Evolutionary conservation across 1,139 yeast species (phyloP).

Genomic region (Pichia sorboxylosa): DNA sequence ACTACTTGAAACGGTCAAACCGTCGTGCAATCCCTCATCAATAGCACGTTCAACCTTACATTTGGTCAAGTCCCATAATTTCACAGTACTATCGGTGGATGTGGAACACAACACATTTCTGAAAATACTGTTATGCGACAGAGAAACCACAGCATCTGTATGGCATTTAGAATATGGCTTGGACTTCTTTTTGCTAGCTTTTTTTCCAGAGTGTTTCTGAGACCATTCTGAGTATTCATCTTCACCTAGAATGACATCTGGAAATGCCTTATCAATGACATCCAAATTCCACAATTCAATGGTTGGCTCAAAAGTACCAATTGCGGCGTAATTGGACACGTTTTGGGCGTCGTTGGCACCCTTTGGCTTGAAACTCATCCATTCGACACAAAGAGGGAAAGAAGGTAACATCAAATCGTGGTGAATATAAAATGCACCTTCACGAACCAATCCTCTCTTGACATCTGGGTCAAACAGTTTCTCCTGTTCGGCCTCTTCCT

Average conservation of each 20-base stretch:
- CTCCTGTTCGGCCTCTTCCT: conserved; percentile 42
- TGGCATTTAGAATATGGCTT: conserved; percentile 48
- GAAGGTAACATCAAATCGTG: conserved; percentile 96
- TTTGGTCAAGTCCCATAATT: conserved; percentile 81
- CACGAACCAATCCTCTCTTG: conserved; percentile 60
- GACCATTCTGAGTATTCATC: conserved; percentile 25
- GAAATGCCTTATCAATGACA: conserved; percentile 86
- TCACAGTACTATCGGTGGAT: conserved; percentile 89
- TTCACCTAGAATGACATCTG: conserved; percentile 85
- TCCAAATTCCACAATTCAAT: conserved; percentile 96
- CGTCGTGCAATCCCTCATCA: conserved; percentile 38
- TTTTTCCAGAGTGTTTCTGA: conserved; percentile 17
- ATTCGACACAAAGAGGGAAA: conserved; percentile 92
- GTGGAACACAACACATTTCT: conserved; percentile 86
- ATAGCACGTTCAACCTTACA: conserved; percentile 68
- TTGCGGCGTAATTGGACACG: conserved; percentile 84
- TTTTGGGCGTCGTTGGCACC: conserved; percentile 30
- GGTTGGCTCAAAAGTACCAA: conserved; percentile 95
- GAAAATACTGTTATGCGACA: conserved; percentile 71
- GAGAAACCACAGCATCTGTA: conserved; percentile 84
- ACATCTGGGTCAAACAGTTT: conserved; percentile 55
- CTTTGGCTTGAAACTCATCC: conserved; percentile 71
- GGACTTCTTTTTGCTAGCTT: conserved; percentile 25
- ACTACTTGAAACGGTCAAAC: conserved; percentile 73
- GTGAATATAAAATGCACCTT: conserved; percentile 74